Percentiles rank a stretch among this genome's conserved stretches.
Conservation (phyloP, 2,329 filamentous ascomycete genomes). For the Apiospora aurea region DNA sequence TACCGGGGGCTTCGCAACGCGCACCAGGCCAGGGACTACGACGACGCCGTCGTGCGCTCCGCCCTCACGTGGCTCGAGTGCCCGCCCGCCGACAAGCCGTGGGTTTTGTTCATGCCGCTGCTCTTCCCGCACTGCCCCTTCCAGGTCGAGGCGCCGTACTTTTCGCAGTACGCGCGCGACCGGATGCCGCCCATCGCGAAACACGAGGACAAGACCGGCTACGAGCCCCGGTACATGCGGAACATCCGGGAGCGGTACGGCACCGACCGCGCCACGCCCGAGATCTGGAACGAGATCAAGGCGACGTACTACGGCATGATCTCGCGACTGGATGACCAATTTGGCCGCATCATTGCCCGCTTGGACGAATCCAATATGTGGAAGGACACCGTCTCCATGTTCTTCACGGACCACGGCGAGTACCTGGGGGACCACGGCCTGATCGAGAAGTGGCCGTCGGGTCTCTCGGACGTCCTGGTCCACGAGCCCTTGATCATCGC, state of each 20-base stretch:
- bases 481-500: conserved; percentile 54
- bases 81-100: conserved; percentile 49
- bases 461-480: conserved; percentile 49
- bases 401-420: conserved; percentile 56
- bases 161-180: conserved; percentile 52
- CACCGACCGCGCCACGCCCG: conserved; percentile 47
- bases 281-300: conserved; percentile 46
- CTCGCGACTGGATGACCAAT: conserved; percentile 53
- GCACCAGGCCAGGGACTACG: conserved; percentile 50
- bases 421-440: conserved; percentile 55
- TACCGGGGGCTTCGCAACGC: conserved; percentile 50
- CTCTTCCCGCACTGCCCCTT: conserved; percentile 56
- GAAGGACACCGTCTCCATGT: conserved; percentile 50
- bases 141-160: conserved; percentile 55
- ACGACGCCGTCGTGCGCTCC: conserved; percentile 50
- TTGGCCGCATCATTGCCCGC: conserved; percentile 47
- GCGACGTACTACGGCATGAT: conserved; percentile 54
- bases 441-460: conserved; percentile 57
- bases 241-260: conserved; percentile 47
- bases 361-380: conserved; percentile 45
- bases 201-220: conserved; percentile 44
- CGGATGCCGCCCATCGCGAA: conserved; percentile 33
- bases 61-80: conserved; percentile 52
- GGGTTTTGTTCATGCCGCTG: conserved; percentile 52
- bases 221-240: conserved; percentile 52